Percentiles rank a stretch among this genome's conserved stretches.
phyloP scores from a whole-genome alignment of 352 stramenopile species.

The Pythium guiyangense region DNA sequence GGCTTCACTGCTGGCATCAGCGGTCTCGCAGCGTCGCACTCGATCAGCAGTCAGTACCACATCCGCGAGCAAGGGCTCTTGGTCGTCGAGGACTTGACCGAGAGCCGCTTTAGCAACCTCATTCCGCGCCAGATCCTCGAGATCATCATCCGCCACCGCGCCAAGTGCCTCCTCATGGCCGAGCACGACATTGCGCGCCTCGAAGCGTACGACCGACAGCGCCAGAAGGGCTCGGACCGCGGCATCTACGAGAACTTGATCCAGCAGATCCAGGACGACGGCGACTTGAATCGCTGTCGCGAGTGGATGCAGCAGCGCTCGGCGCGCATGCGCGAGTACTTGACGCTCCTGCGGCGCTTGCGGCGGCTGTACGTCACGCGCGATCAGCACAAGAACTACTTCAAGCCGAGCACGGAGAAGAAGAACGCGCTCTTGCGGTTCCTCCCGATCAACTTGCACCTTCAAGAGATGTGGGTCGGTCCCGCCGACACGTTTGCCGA shows the following conservation, averaged over 20 bases:
- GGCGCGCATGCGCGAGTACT: conserved; percentile 62
- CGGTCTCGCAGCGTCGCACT: conserved; percentile 46
- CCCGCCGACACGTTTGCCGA: conserved; percentile 42
- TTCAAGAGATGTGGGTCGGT: conserved; percentile 86
- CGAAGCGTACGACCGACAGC: conserved; percentile 69
- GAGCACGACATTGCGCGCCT: conserved; percentile 74
- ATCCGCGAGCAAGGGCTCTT: conserved; percentile 78
- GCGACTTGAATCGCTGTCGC: conserved; percentile 73
- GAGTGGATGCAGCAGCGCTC: conserved; percentile 83
- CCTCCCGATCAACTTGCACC: conserved; percentile 79
- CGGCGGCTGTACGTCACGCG: conserved; percentile 62
- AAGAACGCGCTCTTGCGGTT: conserved; percentile 78
- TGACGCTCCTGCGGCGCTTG: conserved; percentile 56
- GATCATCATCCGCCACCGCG: conserved; percentile 71
- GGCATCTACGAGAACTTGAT: conserved; percentile 88
- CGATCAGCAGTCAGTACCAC: conserved; percentile 84
- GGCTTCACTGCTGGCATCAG: conserved; percentile 48
- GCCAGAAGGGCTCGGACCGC: conserved; percentile 73
- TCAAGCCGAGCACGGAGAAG: conserved; percentile 85
- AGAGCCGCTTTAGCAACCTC: conserved; percentile 80
- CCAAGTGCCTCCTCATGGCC: conserved; percentile 67
- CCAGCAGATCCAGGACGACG: conserved; percentile 86
- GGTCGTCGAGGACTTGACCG: conserved; percentile 79
- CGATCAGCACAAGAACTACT: conserved; percentile 75
- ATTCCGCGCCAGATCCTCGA: conserved; percentile 82